Base-by-base conservation (phyloP, 192 early-diverging fungal species). In the Powellomyces hirtus region DNA sequence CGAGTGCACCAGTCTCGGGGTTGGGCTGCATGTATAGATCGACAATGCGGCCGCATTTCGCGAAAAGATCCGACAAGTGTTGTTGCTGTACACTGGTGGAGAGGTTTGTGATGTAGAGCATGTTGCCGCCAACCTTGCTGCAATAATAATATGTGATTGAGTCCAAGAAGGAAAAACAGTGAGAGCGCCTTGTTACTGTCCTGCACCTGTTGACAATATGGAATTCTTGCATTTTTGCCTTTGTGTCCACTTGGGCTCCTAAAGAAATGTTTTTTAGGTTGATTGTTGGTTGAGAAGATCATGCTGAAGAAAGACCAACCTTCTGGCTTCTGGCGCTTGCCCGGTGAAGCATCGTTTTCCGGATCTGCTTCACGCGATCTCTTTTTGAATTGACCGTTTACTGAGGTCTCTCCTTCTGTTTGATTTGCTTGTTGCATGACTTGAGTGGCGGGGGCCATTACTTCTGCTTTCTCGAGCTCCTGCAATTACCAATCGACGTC, bases 21-120 rank as follows among this genome's bases (percentile, higher is more conserved):
- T 84, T 71, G 34, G 75, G 60, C 49, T 75, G 52, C 0, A 84
- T 16, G 53, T 64, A 69, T 40, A 81, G 61, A 53, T 84, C 82
- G n/a, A 83, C 59, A 31, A 81, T 71, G 4, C 38, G 34, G 38
- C 81, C 76, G 57, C 52, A 75, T 53, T 63, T 4, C 7, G 14
- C 52, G 36, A 72, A 72, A 11, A 59, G 8, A 4, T 59, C 34
- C 2, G 35, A 2, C 2, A 70, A 24, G 18, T 44, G 16, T 5
- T 37, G 10, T n/a, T 70, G 62, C 1, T 16, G 22, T 18, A 38
- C 37, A 18, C 62, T 11, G n/a, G 60, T 31, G 7, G 73, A 56
- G 4, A 74, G 51, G 37, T 74, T 74, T 2, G 64, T 68, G 18
- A 74, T 38, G 35, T 74, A 74, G 29, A 74, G 11, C 58, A 74